Base-by-base conservation (phyloP, 1,284 basidiomycete genomes). In the Cryptococcus sp. region DNA sequence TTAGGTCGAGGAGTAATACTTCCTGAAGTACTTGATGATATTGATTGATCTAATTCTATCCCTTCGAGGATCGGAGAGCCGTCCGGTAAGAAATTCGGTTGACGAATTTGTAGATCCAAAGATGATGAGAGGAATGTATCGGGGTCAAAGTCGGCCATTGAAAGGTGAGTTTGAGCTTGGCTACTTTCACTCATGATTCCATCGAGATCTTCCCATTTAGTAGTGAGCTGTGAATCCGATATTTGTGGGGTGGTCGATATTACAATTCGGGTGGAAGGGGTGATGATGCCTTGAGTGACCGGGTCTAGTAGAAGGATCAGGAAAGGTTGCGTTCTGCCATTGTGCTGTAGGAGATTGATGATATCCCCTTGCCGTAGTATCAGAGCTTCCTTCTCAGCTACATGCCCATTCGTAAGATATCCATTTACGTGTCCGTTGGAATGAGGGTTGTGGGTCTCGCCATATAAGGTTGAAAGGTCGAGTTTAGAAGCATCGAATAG, bases 241-340 rank as follows among this genome's bases (percentile, higher is more conserved):
- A 69, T 56, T 37, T 68, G 53, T 30, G 67, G 59, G 43, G 70
- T 66, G 3, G 53, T 52, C 63, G 72, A 53, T 73, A 90, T 68
- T 50, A 88, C 79, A 46, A 92, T 76, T 45, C 77, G 80, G 1
- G 90, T 67, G 3, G 79, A 80, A 34, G 68, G 73, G 14, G 78
- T 72, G 5, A 83, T 80, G 57, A 80, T 76, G 14, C 91, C 91
- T 77, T 91, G 88, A 23, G 82, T 74, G 31, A 86, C 85, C 1
- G 90, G 90, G 58, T 88, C 83, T 3, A 72, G 63, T 68, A 80
- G 71, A 8, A 79, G 71, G 31, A 80, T 67, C 30, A 66, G 65
- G 60, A 68, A 71, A 2, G 33, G n/a, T 47, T 38, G 14, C 6
- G 49, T 4, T n/a, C 47, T 5, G 15, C 14, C 44, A 23, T 32